Evolutionary conservation across 805 yeast species (phyloP), one percentile per base, ranked within the genome.

Genomic region (Lipomyces yamadae): DNA sequence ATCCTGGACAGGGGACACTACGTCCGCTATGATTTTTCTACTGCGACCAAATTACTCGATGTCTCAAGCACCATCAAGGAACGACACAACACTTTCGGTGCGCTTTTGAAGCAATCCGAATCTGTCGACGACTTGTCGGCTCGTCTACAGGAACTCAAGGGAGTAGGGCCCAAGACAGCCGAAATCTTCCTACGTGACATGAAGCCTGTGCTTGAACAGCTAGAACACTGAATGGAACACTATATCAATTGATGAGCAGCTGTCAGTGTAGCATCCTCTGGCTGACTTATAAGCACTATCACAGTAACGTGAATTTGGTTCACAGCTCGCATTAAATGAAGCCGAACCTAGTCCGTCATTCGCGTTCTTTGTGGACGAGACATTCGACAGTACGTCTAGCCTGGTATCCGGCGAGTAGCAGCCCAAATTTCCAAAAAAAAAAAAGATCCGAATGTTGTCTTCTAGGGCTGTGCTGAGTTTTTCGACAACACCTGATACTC

Each of bases 11-110:
- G 55, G 29, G 55, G 18, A n/a, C 55, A 52, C 34, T 52, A 52
- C 4, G 55, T 52, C 34, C 55, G 55, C 55, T 52, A 52, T 52
- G 55, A 52, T 6, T 52, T 52, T 29, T 52, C 55, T 0, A 52
- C 55, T 29, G 55, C 55, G 3, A 52, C 55, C 11, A 52, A 52
- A 52, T 52, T 52, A 29, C 55, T 52, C 34, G 55, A 52, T 0
- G 55, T 52, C 29, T 52, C 55, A 52, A 24, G 55, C n/a, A 34
- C 55, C n/a, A 32, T 52, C 55, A 29, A 52, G 55, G 55, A 52
- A 52, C 3, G 29, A 29, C 29, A 29, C 34, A 2, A 8, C n/a
- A 52, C 55, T 11, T 52, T 52, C 29, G 55, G 55, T n/a, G 33
- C 55, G 24, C 35, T 52, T 15, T 8, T 52, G 55, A 29, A 52